Conservation (phyloP, 2,329 filamentous ascomycete genomes). For the Ceratocystis destructans region DNA sequence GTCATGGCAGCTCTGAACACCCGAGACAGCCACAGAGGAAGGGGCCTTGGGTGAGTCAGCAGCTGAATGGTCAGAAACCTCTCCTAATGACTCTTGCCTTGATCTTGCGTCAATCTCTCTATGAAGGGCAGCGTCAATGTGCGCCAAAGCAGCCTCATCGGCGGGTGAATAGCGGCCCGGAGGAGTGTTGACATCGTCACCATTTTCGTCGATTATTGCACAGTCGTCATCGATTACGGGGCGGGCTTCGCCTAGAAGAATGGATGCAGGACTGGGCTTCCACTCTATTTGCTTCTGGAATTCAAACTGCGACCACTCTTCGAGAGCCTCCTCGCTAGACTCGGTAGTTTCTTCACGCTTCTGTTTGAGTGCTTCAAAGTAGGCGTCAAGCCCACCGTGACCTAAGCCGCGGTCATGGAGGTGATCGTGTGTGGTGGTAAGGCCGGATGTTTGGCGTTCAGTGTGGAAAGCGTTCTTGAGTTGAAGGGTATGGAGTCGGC, state of each 20-base stretch:
- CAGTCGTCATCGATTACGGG: slow-evolving; percentile 18
- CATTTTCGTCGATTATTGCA: slow-evolving; percentile 17
- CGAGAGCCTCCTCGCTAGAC: slow-evolving; percentile 42
- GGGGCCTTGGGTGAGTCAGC: slow-evolving; percentile 25
- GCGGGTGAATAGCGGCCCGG: slow-evolving; percentile 27
- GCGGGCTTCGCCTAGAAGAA: slow-evolving; percentile 36
- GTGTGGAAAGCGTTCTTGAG: slow-evolving; percentile 65
- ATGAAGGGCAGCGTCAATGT: slow-evolving; percentile 74
- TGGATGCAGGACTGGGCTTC: slow-evolving; percentile 50
- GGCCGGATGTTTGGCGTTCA: slow-evolving; percentile 36
- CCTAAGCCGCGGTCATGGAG: slow-evolving; percentile 32
- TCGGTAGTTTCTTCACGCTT: slow-evolving; percentile 47
- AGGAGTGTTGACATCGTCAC: slow-evolving; percentile 22
- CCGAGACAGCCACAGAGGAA: slow-evolving; percentile 30
- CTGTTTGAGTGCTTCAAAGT: slow-evolving; percentile 81
- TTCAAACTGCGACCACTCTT: slow-evolving; percentile 85
- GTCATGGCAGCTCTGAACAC: slow-evolving; percentile 30
- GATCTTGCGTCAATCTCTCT: slow-evolving; percentile 54
- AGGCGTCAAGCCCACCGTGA: slow-evolving; percentile 67
- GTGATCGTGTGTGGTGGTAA: slow-evolving; percentile 39
- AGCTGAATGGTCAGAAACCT: slow-evolving; percentile 30
- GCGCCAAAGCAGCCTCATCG: slow-evolving; percentile 51
- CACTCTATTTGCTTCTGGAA: slow-evolving; percentile 81
- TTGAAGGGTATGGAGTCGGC: slow-evolving; percentile 42
- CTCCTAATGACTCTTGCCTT: slow-evolving; percentile 31